Evolutionary conservation across 1,284 basidiomycete genomes (phyloP).

Genomic region (Cutaneotrichosporon dermatis): DNA sequence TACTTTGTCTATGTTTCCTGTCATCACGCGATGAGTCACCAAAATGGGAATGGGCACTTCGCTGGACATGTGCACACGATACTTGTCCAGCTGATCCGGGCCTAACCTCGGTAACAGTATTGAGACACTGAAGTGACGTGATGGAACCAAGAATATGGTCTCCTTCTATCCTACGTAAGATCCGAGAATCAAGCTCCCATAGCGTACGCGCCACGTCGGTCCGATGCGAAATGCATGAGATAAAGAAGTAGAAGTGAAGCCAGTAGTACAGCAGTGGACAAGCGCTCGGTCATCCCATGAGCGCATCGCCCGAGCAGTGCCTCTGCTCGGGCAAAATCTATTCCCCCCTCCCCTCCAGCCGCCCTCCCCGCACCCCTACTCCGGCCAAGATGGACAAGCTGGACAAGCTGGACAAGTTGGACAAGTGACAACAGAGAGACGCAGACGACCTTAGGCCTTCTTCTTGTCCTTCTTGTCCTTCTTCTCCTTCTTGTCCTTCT

Average conservation of each 20-base stretch:
- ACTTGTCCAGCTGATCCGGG: no score
- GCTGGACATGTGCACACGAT: no score
- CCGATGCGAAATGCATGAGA: slow-evolving; percentile 14
- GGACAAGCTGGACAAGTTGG: background rate
- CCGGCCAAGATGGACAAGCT: no score
- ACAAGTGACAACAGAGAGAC: background rate
- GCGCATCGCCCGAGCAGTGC: background rate
- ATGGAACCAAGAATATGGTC: no score
- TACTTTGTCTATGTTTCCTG: no score
- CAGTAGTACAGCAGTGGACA: slow-evolving; percentile 13
- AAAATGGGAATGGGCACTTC: no score
- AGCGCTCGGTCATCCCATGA: background rate
- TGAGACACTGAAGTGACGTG: no score
- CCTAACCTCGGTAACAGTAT: no score
- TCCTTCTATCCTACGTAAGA: no score
- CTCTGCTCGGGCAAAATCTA: slow-evolving; percentile 1
- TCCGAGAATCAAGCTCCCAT: no score
- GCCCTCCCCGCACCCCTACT: no score
- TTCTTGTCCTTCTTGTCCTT: slow-evolving; percentile 2
- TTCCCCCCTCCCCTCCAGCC: slow-evolving; percentile 3
- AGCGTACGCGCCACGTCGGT: background rate
- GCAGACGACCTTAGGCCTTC: background rate
- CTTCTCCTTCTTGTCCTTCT: background rate
- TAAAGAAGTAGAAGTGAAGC: background rate
- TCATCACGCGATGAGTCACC: no score